Evolutionary conservation across 1,139 yeast species (phyloP), one percentile per base, ranked within the genome.

Genomic region (Yamadazyma spencermartinsiae): DNA sequence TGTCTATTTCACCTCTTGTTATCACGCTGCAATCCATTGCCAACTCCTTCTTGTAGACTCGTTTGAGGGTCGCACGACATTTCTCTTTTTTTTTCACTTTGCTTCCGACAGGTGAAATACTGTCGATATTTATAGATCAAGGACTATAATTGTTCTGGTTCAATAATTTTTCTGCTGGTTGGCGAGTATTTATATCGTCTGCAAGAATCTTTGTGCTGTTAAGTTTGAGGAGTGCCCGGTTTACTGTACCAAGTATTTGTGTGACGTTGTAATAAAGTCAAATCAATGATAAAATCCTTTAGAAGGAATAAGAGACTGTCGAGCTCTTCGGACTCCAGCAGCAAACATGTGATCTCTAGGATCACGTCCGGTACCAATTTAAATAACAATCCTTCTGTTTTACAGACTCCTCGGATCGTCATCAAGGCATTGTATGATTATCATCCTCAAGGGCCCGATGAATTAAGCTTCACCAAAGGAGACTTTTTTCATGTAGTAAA

Each of bases 401-500:
- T 70, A 25, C 72, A 53, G 41, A 72, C 79, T 11, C 96, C 96
- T 3, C 82, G 82, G 50, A 83, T 85, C 52, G 95, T 88, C 35
- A 88, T 92, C 45, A 82, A 82, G 46, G 98, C 98, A 1, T 65
- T 85, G 18, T 82, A 80, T 53, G 85, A 82, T 54, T 89, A 90
- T 59, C 69, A 68, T 31, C 86, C 96, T 1, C 92, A 83, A 51
- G 85, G 87, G 9, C 82, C 89, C 1, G 90, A 88, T 20, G 98
- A 90, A 58, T 72, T 92, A 32, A 74, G 79, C 33, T 92, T 90
- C 57, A 55, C 60, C 37, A 80, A 82, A 51, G 97, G 97, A 21
- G 97, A 90, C 56, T 89, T 89, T 56, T 87, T 90, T 61, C 90
- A 88, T 55, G 94, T 92, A 5, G 68, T 82, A 16, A 74, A 76